These are phyloP conservation scores for Brachypodium distachyon DNA, from an alignment of 202 grass and related monocot genomes.

Conservation along the genomic window DNA sequence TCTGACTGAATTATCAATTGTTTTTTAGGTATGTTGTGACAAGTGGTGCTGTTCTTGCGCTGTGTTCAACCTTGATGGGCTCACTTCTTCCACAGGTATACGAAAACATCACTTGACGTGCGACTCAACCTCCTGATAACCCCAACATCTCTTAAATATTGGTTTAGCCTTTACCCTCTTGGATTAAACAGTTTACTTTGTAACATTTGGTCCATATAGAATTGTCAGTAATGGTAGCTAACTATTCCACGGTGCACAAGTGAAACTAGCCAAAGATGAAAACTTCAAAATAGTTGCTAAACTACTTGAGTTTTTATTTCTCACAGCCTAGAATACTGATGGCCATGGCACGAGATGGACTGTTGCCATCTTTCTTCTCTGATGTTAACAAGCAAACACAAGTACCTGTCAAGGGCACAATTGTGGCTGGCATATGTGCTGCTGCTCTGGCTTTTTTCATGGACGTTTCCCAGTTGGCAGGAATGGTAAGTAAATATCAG, in stretches of 20 bases:
- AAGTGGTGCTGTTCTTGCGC: conserved; percentile 84
- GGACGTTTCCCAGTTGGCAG: conserved; percentile 97
- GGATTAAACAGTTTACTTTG: neutral
- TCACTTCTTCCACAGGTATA: conserved; percentile 97
- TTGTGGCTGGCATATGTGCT: conserved; percentile 69
- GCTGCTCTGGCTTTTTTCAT: conserved; percentile 72
- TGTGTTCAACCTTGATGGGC: conserved; percentile 96
- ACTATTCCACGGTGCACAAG: neutral
- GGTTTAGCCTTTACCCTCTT: neutral
- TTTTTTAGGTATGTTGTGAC: conserved; percentile 84
- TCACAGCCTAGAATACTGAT: conserved; percentile 96
- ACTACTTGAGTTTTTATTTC: neutral
- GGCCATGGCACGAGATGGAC: conserved; percentile 95
- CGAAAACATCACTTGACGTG: neutral
- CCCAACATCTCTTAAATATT: neutral
- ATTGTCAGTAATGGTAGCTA: neutral
- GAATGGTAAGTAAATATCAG: conserved; percentile 73
- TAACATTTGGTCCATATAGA: neutral
- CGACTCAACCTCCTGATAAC: conserved; percentile 1
- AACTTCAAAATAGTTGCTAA: neutral
- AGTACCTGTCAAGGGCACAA: conserved; percentile 94
- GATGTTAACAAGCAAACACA: conserved; percentile 77
- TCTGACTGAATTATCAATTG: neutral
- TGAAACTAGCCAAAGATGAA: neutral
- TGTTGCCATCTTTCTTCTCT: conserved; percentile 86